phyloP scores from a whole-genome alignment of 202 grass and related monocot species.

The Panicum virgatum region DNA sequence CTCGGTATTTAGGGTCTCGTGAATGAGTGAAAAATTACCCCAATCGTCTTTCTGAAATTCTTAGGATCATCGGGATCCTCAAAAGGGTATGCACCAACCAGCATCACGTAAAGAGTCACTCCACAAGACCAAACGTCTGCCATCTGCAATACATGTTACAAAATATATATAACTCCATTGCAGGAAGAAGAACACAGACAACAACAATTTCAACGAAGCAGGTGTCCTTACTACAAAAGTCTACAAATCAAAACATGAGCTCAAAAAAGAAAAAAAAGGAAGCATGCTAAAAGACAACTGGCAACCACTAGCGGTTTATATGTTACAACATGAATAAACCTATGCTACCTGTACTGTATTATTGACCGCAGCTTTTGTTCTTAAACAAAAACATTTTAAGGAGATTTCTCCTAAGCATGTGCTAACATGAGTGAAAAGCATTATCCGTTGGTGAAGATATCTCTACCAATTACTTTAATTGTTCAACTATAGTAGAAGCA shows the following conservation, averaged over 20 bases:
- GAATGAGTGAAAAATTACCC: slow-evolving; percentile 48
- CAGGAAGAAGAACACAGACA: background rate
- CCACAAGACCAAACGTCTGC: slow-evolving; percentile 97
- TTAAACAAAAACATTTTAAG: background rate
- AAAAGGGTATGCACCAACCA: slow-evolving; percentile 92
- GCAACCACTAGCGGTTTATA: background rate
- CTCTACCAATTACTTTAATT: slow-evolving; percentile 18
- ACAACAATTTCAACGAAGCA: slow-evolving; percentile 33
- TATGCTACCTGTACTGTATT: background rate
- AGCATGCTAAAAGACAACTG: background rate
- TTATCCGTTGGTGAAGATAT: background rate
- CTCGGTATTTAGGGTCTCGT: background rate
- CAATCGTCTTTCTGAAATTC: slow-evolving; percentile 94
- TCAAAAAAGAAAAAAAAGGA: background rate
- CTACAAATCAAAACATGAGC: background rate
- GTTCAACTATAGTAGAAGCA: background rate
- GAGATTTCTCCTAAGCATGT: slow-evolving; percentile 13
- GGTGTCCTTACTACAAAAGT: background rate
- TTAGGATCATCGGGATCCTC: slow-evolving; percentile 91
- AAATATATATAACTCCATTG: background rate
- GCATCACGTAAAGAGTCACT: slow-evolving; percentile 94
- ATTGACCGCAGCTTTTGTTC: background rate
- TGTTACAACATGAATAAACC: slow-evolving; percentile 9
- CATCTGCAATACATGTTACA: slow-evolving; percentile 51
- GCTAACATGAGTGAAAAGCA: slow-evolving; percentile 4